phyloP scores from a whole-genome alignment of 1,284 basidiomycete species.

The Apiotrichum veenhuisii region DNA sequence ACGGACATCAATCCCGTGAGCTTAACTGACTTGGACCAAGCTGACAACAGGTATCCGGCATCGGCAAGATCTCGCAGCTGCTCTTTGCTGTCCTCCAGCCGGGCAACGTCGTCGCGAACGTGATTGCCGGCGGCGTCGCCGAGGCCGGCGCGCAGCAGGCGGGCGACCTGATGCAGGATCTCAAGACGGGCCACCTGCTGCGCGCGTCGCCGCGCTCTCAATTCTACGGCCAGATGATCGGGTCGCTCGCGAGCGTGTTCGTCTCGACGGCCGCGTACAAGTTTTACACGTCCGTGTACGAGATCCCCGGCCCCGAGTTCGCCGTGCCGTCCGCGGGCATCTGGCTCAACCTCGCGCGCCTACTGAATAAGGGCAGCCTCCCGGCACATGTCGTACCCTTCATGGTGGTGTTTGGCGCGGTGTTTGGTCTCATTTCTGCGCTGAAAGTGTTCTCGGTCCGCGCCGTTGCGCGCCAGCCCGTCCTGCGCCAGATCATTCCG shows the following conservation, averaged over 20 bases:
- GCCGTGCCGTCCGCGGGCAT: constrained; percentile 86
- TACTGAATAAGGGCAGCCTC: constrained; percentile 74
- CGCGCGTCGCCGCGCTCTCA: constrained; percentile 80
- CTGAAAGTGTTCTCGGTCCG: neutral
- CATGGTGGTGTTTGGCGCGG: constrained; percentile 71
- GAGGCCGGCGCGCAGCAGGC: constrained; percentile 97
- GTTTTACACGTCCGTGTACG: constrained; percentile 81
- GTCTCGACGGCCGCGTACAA: constrained; percentile 83
- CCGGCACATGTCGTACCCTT: constrained; percentile 72
- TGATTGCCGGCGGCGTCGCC: constrained; percentile 92
- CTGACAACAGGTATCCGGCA: constrained; percentile 62
- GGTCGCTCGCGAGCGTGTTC: constrained; percentile 78
- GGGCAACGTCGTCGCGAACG: constrained; percentile 89
- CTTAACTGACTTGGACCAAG: neutral
- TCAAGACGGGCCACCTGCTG: constrained; percentile 90
- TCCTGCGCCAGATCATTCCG: constrained; percentile 52
- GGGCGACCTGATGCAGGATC: constrained; percentile 96
- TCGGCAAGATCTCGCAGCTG: constrained; percentile 92
- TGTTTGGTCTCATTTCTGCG: constrained; percentile 64
- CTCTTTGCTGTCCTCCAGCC: constrained; percentile 93
- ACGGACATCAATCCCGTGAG: constrained; percentile 81
- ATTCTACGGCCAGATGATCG: constrained; percentile 83
- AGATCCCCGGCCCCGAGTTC: constrained; percentile 73
- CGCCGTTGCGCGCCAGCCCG: constrained; percentile 21
- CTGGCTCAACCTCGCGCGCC: constrained; percentile 76